Base-by-base conservation (phyloP, 768 basidiomycete species). In the Hortiboletus campestris region DNA sequence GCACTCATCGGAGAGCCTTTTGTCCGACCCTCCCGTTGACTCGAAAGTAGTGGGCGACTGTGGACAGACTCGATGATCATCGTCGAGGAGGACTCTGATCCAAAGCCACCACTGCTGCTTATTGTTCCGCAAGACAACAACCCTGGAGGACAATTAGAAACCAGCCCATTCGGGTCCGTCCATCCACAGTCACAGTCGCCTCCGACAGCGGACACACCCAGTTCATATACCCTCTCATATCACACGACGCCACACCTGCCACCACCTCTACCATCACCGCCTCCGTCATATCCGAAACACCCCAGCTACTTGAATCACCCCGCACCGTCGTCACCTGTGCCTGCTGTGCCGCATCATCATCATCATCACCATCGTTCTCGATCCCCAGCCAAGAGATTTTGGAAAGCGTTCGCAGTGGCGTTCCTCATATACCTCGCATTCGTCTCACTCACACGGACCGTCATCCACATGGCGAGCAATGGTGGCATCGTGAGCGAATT, bases 361-460 rank as follows among this genome's bases (percentile, higher is more conserved):
- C 22, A n/a, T 0, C 20, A 41, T 28, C 60, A 39, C 22, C 51
- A 16, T n/a, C n/a, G n/a, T 8, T 55, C 58, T 19, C 48, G 14
- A 20, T 57, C 65, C 12, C 20, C 59, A 12, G 3, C 19, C 17
- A 44, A 36, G 19, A 31, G 66, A 11, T 67, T 67, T 17, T 56
- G 54, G 41, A 55, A 49, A 5, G 64, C 58, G 2, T 60, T 63
- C 22, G 53, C 43, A 8, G 0, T 57, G 6, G 63, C 59, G 0
- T 4, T 59, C 48, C 5, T 62, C 48, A 20, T 61, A 28, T 67
- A 62, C 32, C 25, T 66, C 22, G 40, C 42, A 2, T 3, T 65
- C 10, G 6, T 44, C 6, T 9, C 28, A 2, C 29, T 51, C 34
- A 20, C 38, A 13, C 55, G 32, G 4, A n/a, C 50, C 13, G 13